A percentile compares a stretch with the other conserved stretches of the same genome.
Conservation (phyloP, 2,329 filamentous ascomycete species). For the Tolypocladium nubicola region DNA sequence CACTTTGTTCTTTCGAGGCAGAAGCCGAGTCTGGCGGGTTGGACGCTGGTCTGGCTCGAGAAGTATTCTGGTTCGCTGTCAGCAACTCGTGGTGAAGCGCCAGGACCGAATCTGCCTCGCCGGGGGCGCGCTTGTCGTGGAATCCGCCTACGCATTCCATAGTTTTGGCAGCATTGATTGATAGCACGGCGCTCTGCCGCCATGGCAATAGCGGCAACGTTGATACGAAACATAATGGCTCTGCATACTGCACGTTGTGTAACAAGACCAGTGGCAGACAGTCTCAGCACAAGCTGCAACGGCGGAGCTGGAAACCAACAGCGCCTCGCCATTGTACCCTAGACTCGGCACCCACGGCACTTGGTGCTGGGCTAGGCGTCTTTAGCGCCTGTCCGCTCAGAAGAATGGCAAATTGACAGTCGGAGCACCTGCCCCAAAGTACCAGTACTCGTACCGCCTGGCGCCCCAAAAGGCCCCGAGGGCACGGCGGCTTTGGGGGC, state of each 20-base stretch:
- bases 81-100: background rate
- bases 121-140: background rate
- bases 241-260: background rate
- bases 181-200: background rate
- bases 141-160: background rate
- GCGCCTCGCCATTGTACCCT: background rate
- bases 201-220: background rate
- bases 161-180: no score
- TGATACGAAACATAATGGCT: background rate
- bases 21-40: no score
- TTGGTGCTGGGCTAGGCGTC: slow-evolving; percentile 11
- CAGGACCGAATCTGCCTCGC: background rate
- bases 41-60: background rate
- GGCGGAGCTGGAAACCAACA: background rate
- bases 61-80: background rate
- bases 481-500: background rate
- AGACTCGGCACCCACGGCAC: slow-evolving; percentile 19
- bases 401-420: background rate
- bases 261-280: background rate
- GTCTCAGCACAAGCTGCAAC: background rate
- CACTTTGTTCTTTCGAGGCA: no score
- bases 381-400: slow-evolving; percentile 1
- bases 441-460: background rate
- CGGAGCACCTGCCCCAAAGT: background rate
- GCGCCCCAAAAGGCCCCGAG: background rate